These are phyloP conservation scores for Malus asiatica DNA, from an alignment of 306 rosid genomes.

Conservation along the genomic window DNA sequence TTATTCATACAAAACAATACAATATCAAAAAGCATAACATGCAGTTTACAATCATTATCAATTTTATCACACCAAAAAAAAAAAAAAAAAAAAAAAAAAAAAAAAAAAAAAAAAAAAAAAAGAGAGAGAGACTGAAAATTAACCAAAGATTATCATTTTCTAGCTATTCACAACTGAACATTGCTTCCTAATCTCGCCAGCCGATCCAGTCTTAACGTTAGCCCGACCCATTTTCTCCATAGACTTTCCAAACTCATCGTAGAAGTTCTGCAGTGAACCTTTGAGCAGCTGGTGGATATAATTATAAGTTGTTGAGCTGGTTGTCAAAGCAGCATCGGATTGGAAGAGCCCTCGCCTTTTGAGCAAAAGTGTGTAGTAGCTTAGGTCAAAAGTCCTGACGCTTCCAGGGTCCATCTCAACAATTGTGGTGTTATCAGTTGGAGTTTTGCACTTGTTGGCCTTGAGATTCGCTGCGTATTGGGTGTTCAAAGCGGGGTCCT, in stretches of 20 bases:
- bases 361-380: constrained; percentile 46
- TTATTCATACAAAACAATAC: not conserved
- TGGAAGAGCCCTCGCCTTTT: constrained; percentile 72
- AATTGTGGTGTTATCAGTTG: constrained; percentile 37
- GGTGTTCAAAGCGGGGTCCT: constrained; percentile 74
- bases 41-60: not conserved
- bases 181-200: constrained; percentile 74
- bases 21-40: not conserved
- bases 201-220: constrained; percentile 61
- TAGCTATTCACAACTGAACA: constrained; percentile 65
- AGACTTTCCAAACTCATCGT: constrained; percentile 47
- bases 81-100: not conserved
- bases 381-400: constrained; percentile 65
- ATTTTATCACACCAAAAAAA: not conserved
- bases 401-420: constrained; percentile 98
- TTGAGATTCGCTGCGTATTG: constrained; percentile 70
- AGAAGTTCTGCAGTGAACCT: constrained; percentile 50
- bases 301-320: constrained; percentile 39
- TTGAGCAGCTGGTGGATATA: constrained; percentile 37
- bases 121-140: not conserved
- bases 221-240: constrained; percentile 75
- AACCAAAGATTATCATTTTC: not conserved
- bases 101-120: too few species aligned
- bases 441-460: constrained; percentile 58
- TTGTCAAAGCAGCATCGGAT: constrained; percentile 70